Base-by-base conservation (phyloP, 2,329 filamentous ascomycete genomes). In the Rachicladosporium sp. region DNA sequence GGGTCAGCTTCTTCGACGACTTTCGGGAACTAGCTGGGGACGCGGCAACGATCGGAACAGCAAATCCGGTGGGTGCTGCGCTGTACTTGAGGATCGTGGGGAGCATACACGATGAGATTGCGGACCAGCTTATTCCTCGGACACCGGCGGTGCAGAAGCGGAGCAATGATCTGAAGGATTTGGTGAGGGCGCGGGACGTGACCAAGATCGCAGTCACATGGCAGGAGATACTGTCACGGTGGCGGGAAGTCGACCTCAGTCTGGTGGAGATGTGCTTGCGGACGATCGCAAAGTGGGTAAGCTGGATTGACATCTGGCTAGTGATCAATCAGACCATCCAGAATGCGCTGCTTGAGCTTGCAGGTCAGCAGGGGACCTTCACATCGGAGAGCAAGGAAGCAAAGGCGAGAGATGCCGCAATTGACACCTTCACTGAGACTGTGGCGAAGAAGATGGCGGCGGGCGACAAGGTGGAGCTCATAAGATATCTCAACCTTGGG, bases 391-490 rank as follows among this genome's bases (percentile, higher is more conserved):
- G 60, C 42, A 60, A 61, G 34, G 59, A 63, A 43, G 86, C 93
- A 57, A 83, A 79, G 58, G 82, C 93, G 47, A 78, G 88, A 47
- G 83, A 94, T 64, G 82, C 87, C 11, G 89, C 91, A 38, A 86
- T 96, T 51, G 87, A 95, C 55, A 87, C 91, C 21, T 82, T 98
- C 57, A 94, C 86, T 4, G 89, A 98, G 64, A 93, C 94, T 50
- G 84, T 93, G 42, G 82, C 80, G 60, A 98, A 98, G 72, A 96
- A 96, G 70, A 98, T 98, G 91, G 86, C 85, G 53, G 73, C 87
- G 2, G 70, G 76, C 30, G 89, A 96, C 66, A 98, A 98, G 71
- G 81, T 93, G 52, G 82, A 93, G 53, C 79, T 98, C 70, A 93
- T 98, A 50, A 69, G 78, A 15, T 94, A 94, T 61, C 73, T 98